Evolutionary conservation across 768 basidiomycete genomes (phyloP).

Genomic region (Mycena rebaudengoi): DNA sequence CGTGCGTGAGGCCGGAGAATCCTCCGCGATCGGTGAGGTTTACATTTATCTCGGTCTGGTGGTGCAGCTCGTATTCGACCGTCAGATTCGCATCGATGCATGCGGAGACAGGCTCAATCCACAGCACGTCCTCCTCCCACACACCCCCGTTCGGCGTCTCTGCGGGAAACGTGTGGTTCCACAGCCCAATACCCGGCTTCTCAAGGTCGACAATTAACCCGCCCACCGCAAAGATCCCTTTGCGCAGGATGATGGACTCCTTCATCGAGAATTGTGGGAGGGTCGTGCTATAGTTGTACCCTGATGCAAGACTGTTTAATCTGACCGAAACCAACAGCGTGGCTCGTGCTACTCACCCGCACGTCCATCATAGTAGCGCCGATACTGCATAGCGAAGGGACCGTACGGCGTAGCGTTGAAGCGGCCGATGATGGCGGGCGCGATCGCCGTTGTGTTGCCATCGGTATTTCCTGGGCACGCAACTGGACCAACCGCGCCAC

Average conservation of each 20-base stretch:
- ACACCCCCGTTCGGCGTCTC: constrained; percentile 7
- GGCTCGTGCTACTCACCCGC: not conserved
- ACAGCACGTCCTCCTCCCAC: constrained; percentile 34
- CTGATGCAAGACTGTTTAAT: too few relatives aligned
- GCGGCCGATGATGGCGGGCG: constrained; percentile 14
- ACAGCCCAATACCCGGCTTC: constrained; percentile 28
- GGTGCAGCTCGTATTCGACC: constrained; percentile 18
- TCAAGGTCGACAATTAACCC: constrained; percentile 32
- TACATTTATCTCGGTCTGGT: not conserved
- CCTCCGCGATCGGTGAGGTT: constrained; percentile 30
- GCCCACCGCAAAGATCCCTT: constrained; percentile 27
- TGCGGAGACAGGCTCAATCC: constrained; percentile 33
- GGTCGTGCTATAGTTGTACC: constrained; percentile 14
- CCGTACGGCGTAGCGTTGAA: constrained; percentile 32
- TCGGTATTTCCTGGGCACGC: constrained; percentile 29
- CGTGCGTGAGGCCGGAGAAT: constrained; percentile 24
- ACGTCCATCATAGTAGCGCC: constrained; percentile 26
- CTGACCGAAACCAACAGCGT: not conserved
- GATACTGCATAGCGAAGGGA: constrained; percentile 31
- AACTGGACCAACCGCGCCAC: constrained; percentile 17
- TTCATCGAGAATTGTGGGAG: constrained; percentile 7
- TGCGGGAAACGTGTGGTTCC: constrained; percentile 23
- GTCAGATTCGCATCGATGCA: constrained; percentile 35
- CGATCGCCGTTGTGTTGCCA: constrained; percentile 24
- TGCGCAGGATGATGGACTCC: constrained; percentile 28